phyloP scores from a whole-genome alignment of 139 green algal genomes.

The Chloropicon primus region DNA sequence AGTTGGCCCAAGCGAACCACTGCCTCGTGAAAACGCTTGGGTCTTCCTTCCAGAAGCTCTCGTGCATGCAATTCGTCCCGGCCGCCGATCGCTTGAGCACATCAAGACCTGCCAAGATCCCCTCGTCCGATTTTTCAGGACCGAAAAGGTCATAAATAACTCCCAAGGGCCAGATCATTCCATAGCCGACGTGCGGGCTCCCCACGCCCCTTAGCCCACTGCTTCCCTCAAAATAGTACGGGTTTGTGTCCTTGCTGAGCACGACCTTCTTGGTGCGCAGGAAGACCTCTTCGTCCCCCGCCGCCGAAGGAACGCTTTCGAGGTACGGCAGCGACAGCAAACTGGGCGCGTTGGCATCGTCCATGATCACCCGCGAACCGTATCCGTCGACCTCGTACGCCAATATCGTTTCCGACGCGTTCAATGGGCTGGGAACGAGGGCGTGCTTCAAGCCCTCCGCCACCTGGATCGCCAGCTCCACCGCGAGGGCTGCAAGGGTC shows the following conservation, averaged over 20 bases:
- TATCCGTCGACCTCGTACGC: conserved; percentile 6
- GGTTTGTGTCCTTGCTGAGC: neutral
- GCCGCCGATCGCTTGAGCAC: neutral
- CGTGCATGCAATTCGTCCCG: neutral
- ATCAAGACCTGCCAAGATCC: neutral
- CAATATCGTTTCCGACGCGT: neutral
- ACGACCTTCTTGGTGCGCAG: neutral
- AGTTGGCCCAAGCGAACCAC: conserved; percentile 9
- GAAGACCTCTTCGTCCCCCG: neutral
- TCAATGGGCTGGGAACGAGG: neutral
- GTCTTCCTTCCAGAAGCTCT: neutral
- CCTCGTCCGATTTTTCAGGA: neutral
- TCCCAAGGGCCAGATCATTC: conserved; percentile 3
- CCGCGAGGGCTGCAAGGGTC: too few species aligned
- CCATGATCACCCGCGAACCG: neutral
- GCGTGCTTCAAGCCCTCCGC: conserved; percentile 1
- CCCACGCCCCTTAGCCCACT: neutral
- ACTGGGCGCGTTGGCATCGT: conserved; percentile 4
- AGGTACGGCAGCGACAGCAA: conserved; percentile 4
- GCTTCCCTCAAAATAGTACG: neutral
- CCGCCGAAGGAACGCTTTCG: neutral
- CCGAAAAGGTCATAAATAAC: neutral
- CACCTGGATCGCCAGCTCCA: neutral
- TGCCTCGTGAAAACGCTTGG: neutral
- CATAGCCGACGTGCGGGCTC: neutral